Evolutionary conservation across 306 rosid species (phyloP), one percentile per base, ranked within the genome.

Genomic region (Corylus heterophylla): DNA sequence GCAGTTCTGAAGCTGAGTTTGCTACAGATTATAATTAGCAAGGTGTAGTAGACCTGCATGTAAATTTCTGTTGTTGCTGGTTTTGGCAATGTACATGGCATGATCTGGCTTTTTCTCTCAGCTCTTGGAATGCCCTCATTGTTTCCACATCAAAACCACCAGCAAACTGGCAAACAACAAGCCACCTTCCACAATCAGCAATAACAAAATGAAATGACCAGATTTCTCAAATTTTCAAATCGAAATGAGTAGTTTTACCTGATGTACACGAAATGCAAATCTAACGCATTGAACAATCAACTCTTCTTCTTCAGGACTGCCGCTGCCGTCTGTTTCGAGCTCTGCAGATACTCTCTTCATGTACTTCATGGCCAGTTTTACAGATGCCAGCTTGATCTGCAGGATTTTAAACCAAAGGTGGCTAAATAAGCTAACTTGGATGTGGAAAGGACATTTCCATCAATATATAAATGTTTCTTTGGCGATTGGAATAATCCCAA

Each of bases 251-350:
- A 6, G 45, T 42, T 75, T 87, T 82, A 95, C 99, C 98, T 96
- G 99, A 81, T 96, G 99, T 16, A 93, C 99, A 0, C 99, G 93
- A 90, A 93, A 96, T 74, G 99, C 99, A 80, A 93, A 96, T 61
- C 96, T 79, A 78, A 96, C 97, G 11, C 97, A 96, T 78, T 92
- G 99, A 61, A 96, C 92, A 1, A 96, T 96, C 68, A 96, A 88
- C 86, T 96, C 99, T 85, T 96, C 98, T 79, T 96, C 99, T 78
- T 96, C 99, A 2, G 96, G 98, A 75, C 97, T 91, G 70, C 98
- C 89, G 2, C 89, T 94, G 1, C 89, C 96, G 17, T 81, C 94
- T n/a, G 86, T 75, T 78, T 93, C 99, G 2, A 96, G 99, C 89
- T 90, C 99, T 0, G 97, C 98, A 16, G 98, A 96, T 42, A 93